phyloP scores from a whole-genome alignment of 371 early-diverging fungal genomes.

The Parasitella parasitica region DNA sequence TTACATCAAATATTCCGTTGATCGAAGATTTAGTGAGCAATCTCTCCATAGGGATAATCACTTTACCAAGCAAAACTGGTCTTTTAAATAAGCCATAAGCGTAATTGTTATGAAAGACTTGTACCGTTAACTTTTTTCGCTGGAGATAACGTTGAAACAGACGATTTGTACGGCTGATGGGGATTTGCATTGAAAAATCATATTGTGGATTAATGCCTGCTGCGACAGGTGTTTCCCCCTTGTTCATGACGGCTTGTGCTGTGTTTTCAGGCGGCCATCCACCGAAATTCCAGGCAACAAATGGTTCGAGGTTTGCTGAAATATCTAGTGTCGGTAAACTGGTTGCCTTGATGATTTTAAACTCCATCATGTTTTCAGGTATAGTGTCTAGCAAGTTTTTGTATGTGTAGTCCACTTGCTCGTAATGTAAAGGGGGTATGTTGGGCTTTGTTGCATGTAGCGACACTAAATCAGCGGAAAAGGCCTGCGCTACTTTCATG shows the following conservation, averaged over 20 bases:
- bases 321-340: slow-evolving; percentile 61
- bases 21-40: slow-evolving; percentile 68
- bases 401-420: slow-evolving; percentile 60
- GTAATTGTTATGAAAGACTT: slow-evolving; percentile 67
- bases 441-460: slow-evolving; percentile 42
- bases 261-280: slow-evolving; percentile 74
- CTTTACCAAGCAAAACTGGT: slow-evolving; percentile 64
- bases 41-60: slow-evolving; percentile 53
- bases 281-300: slow-evolving; percentile 68
- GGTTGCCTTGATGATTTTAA: slow-evolving; percentile 56
- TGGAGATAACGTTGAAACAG: slow-evolving; percentile 66
- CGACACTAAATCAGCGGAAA: slow-evolving; percentile 60
- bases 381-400: slow-evolving; percentile 60
- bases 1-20: slow-evolving; percentile 68
- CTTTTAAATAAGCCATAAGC: slow-evolving; percentile 59
- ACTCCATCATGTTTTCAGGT: slow-evolving; percentile 65
- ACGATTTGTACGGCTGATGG: slow-evolving; percentile 64
- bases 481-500: slow-evolving; percentile 56
- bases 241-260: slow-evolving; percentile 53
- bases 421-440: slow-evolving; percentile 59
- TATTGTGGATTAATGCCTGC: slow-evolving; percentile 57
- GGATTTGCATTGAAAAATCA: slow-evolving; percentile 53
- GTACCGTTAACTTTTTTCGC: slow-evolving; percentile 66
- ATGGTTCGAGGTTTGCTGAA: slow-evolving; percentile 59
- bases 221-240: slow-evolving; percentile 65